These are phyloP conservation scores for Xylaria acuta DNA, from an alignment of 495 filamentous ascomycete species.

Conservation along the genomic window DNA sequence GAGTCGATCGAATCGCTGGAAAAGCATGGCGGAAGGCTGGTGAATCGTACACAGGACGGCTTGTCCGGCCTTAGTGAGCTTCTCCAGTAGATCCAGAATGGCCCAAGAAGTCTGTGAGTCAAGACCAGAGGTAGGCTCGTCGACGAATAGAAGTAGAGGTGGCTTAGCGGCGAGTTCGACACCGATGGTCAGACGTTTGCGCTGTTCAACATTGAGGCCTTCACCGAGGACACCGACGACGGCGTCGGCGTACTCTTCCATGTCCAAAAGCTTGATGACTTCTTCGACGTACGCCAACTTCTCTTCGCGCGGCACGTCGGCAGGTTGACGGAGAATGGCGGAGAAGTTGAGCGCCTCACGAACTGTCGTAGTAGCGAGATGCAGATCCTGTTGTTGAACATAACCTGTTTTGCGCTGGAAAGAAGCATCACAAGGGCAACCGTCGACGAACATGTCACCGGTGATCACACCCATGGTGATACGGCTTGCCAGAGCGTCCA, in stretches of 20 bases:
- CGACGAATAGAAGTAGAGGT: slow-evolving; percentile 86
- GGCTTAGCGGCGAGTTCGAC: slow-evolving; percentile 93
- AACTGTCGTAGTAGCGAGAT: slow-evolving; percentile 84
- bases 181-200: slow-evolving; percentile 88
- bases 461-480: slow-evolving; percentile 86
- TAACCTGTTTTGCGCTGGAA: slow-evolving; percentile 96
- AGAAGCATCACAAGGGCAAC: slow-evolving; percentile 71
- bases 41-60: slow-evolving; percentile 93
- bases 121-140: slow-evolving; percentile 86
- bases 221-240: slow-evolving; percentile 87
- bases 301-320: slow-evolving; percentile 67
- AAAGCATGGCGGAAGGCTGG: slow-evolving; percentile 88
- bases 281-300: slow-evolving; percentile 89
- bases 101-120: slow-evolving; percentile 89
- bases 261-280: slow-evolving; percentile 86
- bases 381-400: slow-evolving; percentile 95
- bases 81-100: slow-evolving; percentile 78
- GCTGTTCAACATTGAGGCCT: slow-evolving; percentile 91
- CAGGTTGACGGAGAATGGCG: slow-evolving; percentile 83
- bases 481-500: slow-evolving; percentile 76
- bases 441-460: slow-evolving; percentile 87
- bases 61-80: slow-evolving; percentile 82
- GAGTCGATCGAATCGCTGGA: slow-evolving; percentile 88
- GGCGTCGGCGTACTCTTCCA: slow-evolving; percentile 87
- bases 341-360: slow-evolving; percentile 85